These are phyloP conservation scores for Trapa incisa DNA, from an alignment of 345 rosid species.

Conservation along the genomic window DNA sequence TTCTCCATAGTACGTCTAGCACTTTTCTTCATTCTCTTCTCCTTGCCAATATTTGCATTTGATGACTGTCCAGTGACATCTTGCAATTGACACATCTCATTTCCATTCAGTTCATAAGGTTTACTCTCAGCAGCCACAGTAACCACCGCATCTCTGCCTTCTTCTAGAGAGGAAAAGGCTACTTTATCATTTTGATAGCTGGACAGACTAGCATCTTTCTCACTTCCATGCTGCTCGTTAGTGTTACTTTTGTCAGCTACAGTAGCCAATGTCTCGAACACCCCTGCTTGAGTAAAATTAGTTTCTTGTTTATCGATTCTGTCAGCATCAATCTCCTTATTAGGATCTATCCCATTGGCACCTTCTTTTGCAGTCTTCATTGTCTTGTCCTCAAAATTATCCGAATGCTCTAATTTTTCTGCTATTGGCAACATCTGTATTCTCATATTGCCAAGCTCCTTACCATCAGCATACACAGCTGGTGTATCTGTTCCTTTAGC, in stretches of 20 bases:
- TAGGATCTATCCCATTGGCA: background rate
- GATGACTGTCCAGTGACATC: background rate
- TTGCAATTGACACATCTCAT: background rate
- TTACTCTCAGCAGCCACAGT: conserved; percentile 17
- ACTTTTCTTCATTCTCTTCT: background rate
- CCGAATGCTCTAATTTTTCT: background rate
- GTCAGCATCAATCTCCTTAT: background rate
- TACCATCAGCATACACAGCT: background rate
- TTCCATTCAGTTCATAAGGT: conserved; percentile 21
- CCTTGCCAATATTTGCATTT: background rate
- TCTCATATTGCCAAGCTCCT: background rate
- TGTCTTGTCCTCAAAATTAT: background rate
- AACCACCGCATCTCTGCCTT: conserved; percentile 5
- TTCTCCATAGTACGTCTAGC: background rate
- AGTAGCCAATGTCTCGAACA: background rate
- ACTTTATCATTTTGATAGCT: conserved; percentile 1
- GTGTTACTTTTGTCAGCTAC: background rate
- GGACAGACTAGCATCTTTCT: background rate
- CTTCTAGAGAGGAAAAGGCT: conserved; percentile 11
- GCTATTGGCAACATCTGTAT: background rate
- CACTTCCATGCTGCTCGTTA: background rate
- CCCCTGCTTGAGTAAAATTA: background rate
- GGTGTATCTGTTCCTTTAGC: background rate
- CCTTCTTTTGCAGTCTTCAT: background rate
- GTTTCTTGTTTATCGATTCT: background rate